phyloP scores from a whole-genome alignment of 2,329 filamentous ascomycete species.

The Alternaria triticimaculans region DNA sequence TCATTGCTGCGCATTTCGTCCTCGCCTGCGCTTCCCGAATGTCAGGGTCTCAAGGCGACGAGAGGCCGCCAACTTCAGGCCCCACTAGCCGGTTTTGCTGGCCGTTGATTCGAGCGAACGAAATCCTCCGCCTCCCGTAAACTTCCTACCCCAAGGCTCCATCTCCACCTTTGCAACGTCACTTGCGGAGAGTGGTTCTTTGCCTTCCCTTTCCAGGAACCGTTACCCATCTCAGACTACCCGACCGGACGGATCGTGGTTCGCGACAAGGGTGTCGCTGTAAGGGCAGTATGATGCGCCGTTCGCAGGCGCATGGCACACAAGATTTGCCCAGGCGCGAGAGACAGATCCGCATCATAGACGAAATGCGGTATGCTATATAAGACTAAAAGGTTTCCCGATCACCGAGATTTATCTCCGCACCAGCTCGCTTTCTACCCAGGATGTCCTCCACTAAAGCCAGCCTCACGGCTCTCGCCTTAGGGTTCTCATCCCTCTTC shows the following conservation, averaged over 20 bases:
- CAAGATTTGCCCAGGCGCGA: neutral
- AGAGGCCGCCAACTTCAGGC: neutral
- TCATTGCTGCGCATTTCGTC: neutral
- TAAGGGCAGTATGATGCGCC: neutral
- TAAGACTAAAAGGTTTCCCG: neutral
- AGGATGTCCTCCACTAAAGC: neutral
- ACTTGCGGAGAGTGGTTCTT: neutral
- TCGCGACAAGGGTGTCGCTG: neutral
- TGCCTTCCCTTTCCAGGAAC: neutral
- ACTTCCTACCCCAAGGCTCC: neutral
- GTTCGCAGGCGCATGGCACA: neutral
- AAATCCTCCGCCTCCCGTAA: neutral
- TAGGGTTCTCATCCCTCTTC: neutral
- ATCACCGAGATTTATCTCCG: neutral
- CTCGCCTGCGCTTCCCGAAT: neutral
- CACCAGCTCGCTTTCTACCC: neutral
- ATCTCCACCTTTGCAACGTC: neutral
- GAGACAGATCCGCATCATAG: neutral
- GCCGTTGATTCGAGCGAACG: neutral
- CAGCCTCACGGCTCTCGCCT: neutral
- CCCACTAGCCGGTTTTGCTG: neutral
- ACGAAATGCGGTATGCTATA: neutral
- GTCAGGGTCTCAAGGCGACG: neutral
- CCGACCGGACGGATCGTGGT: neutral
- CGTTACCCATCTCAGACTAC: neutral